These are phyloP conservation scores for Ustulina deusta DNA, from an alignment of 2,329 filamentous ascomycete genomes.

Conservation along the genomic window DNA sequence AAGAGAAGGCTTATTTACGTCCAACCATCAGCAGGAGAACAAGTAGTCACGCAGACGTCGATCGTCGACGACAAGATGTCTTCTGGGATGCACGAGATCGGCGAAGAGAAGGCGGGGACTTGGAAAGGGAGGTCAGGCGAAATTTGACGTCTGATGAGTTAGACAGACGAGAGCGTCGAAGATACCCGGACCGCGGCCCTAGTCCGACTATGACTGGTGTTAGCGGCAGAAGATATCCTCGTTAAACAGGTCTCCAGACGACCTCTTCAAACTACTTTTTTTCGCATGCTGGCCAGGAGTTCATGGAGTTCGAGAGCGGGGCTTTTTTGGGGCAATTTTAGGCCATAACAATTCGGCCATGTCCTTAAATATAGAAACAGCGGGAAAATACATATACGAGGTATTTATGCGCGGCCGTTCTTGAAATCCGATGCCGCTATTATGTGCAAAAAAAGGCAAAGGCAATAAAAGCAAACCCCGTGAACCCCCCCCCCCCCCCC, in stretches of 20 bases:
- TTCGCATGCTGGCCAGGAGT: conserved; percentile 30
- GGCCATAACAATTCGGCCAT: neutral
- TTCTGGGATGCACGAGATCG: conserved; percentile 46
- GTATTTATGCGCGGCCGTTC: neutral
- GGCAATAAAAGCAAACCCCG: too few species aligned
- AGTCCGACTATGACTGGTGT: conserved; percentile 45
- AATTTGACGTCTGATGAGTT: conserved; percentile 48
- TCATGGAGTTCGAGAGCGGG: conserved; percentile 25
- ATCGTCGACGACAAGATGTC: conserved; percentile 44
- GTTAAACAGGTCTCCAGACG: conserved; percentile 22
- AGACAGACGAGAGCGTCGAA: conserved; percentile 46
- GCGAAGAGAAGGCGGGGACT: conserved; percentile 47
- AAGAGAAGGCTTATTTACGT: conserved; percentile 46
- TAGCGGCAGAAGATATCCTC: conserved; percentile 48
- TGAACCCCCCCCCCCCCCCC: neutral
- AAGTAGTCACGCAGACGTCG: conserved; percentile 50
- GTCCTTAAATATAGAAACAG: conserved; percentile 23
- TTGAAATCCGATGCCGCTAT: neutral
- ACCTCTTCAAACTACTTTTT: neutral
- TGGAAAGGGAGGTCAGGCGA: conserved; percentile 51
- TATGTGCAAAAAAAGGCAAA: neutral
- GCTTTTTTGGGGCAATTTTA: neutral
- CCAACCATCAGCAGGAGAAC: conserved; percentile 46
- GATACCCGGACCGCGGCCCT: conserved; percentile 43
- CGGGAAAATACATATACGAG: conserved; percentile 6